These are phyloP conservation scores for Flaveria ramosissima DNA, from an alignment of 129 eudicot species.

Conservation along the genomic window DNA sequence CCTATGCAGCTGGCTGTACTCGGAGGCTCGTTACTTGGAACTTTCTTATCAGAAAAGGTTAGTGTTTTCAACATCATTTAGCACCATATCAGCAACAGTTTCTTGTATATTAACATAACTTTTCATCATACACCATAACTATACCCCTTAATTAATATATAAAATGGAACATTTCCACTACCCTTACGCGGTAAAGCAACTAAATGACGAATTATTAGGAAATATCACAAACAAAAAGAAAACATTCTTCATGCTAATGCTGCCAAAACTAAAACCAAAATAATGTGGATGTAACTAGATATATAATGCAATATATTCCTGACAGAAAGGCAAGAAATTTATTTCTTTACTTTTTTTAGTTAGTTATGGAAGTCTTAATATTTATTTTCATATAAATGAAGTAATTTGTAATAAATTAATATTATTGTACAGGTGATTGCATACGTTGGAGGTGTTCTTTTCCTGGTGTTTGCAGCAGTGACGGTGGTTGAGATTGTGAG, in stretches of 20 bases:
- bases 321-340: constrained; percentile 20
- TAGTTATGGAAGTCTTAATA: background rate
- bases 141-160: background rate
- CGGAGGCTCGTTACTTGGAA: constrained; percentile 95
- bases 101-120: background rate
- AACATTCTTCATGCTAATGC: constrained; percentile 21
- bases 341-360: background rate
- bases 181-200: background rate
- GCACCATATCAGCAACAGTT: background rate
- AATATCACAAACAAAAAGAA: constrained; percentile 10
- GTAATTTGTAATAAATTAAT: background rate
- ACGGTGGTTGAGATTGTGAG: constrained; percentile 77
- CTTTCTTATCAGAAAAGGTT: constrained; percentile 87
- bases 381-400: too few relatives aligned
- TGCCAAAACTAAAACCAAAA: constrained; percentile 20
- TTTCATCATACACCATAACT: constrained; percentile 17
- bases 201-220: background rate
- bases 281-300: constrained; percentile 12
- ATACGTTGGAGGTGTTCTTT: constrained; percentile 85
- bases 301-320: constrained; percentile 28
- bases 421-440: constrained; percentile 67
- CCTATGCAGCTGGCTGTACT: constrained; percentile 82
- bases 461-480: constrained; percentile 87
- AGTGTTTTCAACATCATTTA: constrained; percentile 17
- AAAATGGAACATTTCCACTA: background rate